Conservation (phyloP, 2,329 filamentous ascomycete genomes). For the Ceratocystis albifundus region DNA sequence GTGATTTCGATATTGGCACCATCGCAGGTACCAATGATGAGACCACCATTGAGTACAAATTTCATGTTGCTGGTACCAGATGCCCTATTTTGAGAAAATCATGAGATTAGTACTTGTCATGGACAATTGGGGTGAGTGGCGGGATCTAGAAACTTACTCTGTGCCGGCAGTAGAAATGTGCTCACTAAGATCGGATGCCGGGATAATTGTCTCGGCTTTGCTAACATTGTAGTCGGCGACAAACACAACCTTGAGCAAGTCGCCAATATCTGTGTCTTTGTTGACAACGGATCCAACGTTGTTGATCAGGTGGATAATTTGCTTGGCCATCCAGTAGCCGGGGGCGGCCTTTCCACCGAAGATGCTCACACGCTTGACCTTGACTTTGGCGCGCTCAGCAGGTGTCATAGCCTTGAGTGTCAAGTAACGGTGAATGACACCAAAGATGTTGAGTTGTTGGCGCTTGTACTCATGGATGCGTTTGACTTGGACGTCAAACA, state of each 20-base stretch:
- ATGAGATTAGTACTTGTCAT: conserved; percentile 23
- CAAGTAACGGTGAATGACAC: conserved; percentile 89
- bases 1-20: conserved; percentile 98
- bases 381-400: conserved; percentile 80
- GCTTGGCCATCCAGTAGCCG: conserved; percentile 99
- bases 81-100: conserved; percentile 33
- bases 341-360: conserved; percentile 97
- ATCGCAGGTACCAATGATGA: conserved; percentile 96
- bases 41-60: conserved; percentile 90
- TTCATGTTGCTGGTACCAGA: conserved; percentile 98
- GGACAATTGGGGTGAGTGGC: conserved; percentile 12
- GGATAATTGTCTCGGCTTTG: conserved; percentile 94
- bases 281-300: conserved; percentile 83
- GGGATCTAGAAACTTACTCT: conserved; percentile 43
- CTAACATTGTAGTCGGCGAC: conserved; percentile 98
- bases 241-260: conserved; percentile 93
- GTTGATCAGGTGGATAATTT: conserved; percentile 94
- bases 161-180: conserved; percentile 98
- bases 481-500: conserved; percentile 98
- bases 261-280: conserved; percentile 80
- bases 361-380: conserved; percentile 79
- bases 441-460: conserved; percentile 97
- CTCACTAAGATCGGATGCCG: conserved; percentile 91
- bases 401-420: conserved; percentile 73
- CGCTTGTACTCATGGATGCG: conserved; percentile 99